Evolutionary conservation across 106 monocot species (phyloP).

Genomic region (Iris macrosiphon): DNA sequence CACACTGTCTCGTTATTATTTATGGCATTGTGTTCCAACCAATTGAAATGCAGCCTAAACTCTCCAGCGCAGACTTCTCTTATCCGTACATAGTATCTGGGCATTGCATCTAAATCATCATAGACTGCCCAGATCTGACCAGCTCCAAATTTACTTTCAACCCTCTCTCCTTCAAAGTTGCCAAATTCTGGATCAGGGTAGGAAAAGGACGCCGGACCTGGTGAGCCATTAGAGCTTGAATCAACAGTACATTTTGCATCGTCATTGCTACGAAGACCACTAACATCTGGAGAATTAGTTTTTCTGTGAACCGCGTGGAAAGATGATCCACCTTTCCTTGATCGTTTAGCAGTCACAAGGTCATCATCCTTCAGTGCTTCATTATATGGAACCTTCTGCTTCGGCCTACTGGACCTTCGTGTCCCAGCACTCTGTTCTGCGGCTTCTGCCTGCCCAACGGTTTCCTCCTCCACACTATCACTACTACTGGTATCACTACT

Average conservation of each 20-base stretch:
- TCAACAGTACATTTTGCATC: background rate
- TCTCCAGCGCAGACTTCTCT: conserved; percentile 6
- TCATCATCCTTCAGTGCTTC: conserved; percentile 28
- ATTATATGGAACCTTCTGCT: conserved; percentile 30
- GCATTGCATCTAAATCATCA: conserved; percentile 68
- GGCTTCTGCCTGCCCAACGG: background rate
- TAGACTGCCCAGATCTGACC: conserved; percentile 60
- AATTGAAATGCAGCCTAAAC: conserved; percentile 31
- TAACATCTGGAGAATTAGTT: too few relatives aligned
- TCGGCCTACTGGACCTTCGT: conserved; percentile 37
- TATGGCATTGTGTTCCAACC: conserved; percentile 35
- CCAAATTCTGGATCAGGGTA: conserved; percentile 75
- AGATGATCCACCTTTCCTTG: conserved; percentile 15
- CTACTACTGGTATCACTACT: conserved; percentile 11
- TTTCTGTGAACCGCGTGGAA: background rate
- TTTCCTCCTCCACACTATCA: too few relatives aligned
- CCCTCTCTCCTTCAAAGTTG: conserved; percentile 50
- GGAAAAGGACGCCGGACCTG: conserved; percentile 10
- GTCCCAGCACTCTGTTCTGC: background rate
- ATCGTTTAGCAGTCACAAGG: conserved; percentile 33
- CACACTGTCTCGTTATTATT: conserved; percentile 18
- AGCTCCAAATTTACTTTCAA: conserved; percentile 27
- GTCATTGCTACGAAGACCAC: conserved; percentile 2
- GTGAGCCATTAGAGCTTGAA: conserved; percentile 1
- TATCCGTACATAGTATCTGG: conserved; percentile 56